Base-by-base conservation (phyloP, 2,329 filamentous ascomycete species). In the Exophiala sideris region DNA sequence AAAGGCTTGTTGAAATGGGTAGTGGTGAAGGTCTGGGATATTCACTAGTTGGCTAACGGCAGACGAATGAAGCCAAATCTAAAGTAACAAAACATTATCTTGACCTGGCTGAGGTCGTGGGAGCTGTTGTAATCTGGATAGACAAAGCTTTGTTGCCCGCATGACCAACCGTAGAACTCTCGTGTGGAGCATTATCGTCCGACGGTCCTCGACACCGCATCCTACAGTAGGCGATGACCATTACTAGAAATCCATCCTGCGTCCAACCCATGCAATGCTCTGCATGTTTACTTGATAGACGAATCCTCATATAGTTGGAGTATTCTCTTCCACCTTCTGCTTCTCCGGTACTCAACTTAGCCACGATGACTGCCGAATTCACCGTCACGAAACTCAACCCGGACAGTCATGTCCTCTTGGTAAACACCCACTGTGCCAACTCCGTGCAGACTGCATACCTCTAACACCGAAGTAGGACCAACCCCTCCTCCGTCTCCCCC, bases 401-500 rank as follows among this genome's bases (percentile, higher is more conserved):
- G 20, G 76, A 78, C 66, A 76, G 72, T 59, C 76, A 78, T 56
- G 65, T 78, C 41, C 71, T 78, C 45, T 65, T 78, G 61, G 76
- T 78, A 74, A 49, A 52, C 49, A 56, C 49, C 50, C 45, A 51
- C 40, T 48, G 45, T 10, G 21, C 5, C 14, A 5, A 38, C 35
- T 38, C 10, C 35, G 5, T 16, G 14, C 33, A 10, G 35, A 38
- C 35, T 38, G 41, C 12, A 12, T 29, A 8, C 7, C 24, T 21
- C 49, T 57, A 46, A 51, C 55, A 50, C 21, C 41, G 39, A 34
- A 51, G 18, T 41, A 92, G 91, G 94, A 99, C 68, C 92, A 97
- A 81, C 88, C 92, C 3, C 87, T 97, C 62, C 84, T 99, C 62
- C 90, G 91, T 33, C 84, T 97, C 18, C 94, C 94, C 14, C 87